These are phyloP conservation scores for Dryas octopetala DNA, from an alignment of 306 rosid genomes.

Conservation along the genomic window DNA sequence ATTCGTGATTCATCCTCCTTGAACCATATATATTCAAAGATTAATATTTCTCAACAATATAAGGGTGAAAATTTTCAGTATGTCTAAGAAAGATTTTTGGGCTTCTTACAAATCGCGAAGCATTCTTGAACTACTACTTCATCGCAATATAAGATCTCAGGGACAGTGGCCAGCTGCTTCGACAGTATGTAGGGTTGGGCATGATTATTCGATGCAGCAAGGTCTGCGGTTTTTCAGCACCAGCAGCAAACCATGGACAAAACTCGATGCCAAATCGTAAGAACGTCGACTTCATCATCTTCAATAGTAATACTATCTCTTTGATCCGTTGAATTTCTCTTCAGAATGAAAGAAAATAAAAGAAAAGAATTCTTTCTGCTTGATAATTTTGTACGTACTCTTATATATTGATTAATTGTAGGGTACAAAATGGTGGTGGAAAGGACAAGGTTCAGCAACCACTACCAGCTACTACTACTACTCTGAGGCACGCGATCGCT, in stretches of 20 bases:
- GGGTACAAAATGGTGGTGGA: slow-evolving; percentile 1
- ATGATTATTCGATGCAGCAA: slow-evolving; percentile 20
- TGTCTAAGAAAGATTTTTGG: slow-evolving; percentile 41
- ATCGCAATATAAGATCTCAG: background rate
- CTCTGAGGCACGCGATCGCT: slow-evolving; percentile 9
- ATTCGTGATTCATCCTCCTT: background rate
- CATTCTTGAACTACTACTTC: slow-evolving; percentile 31
- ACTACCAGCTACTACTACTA: background rate
- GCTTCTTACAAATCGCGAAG: slow-evolving; percentile 31
- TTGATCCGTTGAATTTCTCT: background rate
- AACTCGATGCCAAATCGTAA: slow-evolving; percentile 33
- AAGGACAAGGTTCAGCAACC: slow-evolving; percentile 13
- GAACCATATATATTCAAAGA: background rate
- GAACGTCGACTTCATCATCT: background rate
- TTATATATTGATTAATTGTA: background rate
- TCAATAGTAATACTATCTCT: background rate
- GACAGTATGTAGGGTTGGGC: slow-evolving; percentile 5
- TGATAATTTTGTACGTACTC: background rate
- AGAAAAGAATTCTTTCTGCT: background rate
- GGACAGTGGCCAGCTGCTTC: slow-evolving; percentile 29
- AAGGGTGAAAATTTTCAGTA: slow-evolving; percentile 3
- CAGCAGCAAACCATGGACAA: slow-evolving; percentile 24
- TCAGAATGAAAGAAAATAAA: background rate
- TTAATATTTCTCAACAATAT: background rate
- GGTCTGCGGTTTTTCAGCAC: slow-evolving; percentile 34